These are phyloP conservation scores for Setaria viridis DNA, from an alignment of 202 grass and related monocot genomes.

Conservation along the genomic window DNA sequence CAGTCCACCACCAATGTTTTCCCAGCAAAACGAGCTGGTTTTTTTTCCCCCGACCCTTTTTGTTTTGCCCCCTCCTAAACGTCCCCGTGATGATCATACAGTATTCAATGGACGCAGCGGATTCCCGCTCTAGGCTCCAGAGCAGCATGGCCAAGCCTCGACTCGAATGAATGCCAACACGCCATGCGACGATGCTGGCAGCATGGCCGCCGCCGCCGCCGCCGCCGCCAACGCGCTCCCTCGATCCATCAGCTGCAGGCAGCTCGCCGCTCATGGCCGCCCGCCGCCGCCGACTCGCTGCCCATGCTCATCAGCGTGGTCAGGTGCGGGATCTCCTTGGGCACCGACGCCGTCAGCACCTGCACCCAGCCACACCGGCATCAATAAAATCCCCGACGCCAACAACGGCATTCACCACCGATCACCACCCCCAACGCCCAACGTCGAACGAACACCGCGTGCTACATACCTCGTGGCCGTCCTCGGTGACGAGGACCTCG, in stretches of 20 bases:
- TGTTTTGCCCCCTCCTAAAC: too few species aligned
- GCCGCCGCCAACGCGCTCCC: background rate
- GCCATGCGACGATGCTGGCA: too few species aligned
- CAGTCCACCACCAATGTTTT: too few species aligned
- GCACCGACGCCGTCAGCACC: conserved; percentile 87
- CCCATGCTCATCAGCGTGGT: conserved; percentile 70
- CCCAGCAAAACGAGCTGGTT: too few species aligned
- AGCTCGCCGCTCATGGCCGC: conserved; percentile 33
- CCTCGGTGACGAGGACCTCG: conserved; percentile 90
- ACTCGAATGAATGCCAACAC: too few species aligned
- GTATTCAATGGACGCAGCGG: too few species aligned
- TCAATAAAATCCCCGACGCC: background rate
- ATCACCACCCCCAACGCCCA: background rate
- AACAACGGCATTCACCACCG: conserved; percentile 1
- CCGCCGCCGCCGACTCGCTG: background rate
- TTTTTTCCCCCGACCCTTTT: too few species aligned
- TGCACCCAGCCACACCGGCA: conserved; percentile 36
- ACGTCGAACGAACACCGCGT: too few species aligned
- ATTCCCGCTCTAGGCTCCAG: too few species aligned
- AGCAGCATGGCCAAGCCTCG: too few species aligned
- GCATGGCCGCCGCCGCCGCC: too few species aligned
- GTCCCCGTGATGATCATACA: too few species aligned
- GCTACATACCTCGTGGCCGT: conserved; percentile 72
- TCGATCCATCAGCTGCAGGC: conserved; percentile 41
- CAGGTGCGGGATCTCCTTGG: conserved; percentile 75